Base-by-base conservation (phyloP, 2,329 filamentous ascomycete genomes). In the Colletotrichum cereale region DNA sequence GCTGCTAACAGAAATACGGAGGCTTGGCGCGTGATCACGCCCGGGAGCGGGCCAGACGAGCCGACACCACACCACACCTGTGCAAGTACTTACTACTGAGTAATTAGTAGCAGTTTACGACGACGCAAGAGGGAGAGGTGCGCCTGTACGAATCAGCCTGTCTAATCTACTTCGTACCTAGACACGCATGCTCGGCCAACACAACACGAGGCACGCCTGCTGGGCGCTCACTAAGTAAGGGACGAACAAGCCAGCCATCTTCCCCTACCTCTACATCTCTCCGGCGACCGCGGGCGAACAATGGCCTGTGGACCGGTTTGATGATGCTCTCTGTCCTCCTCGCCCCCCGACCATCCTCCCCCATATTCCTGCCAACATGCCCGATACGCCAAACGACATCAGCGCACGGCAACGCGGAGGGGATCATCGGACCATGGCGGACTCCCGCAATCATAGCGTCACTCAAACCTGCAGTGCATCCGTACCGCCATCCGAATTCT, bases 401-500 rank as follows among this genome's bases (percentile, higher is more conserved):
- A 67, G 38, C 67, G 56, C n/a, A n/a, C 61, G 56, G 31, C 57
- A 71, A 67, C 64, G 67, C 57, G 50, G 57, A 71, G 50, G 36
- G 56, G 40, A 62, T 71, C 68, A 44, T 53, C 67, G 24, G 44
- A 47, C 48, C 64, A 62, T 42, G 50, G 57, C 56, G 38, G 63
- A 44, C 50, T 71, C 67, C 63, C 56, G 67, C 67, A 47, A 62
- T 67, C 68, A 71, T 57, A 67, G 68, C 68, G 68, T 62, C 64
- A 58, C 62, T 48, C 57, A 53, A 52, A 26, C 48, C 52, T 53
- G 42, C 56, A n/a, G 38, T 40, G 26, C 16, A 52, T 52, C 26
- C 48, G 36, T 60, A 48, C 34, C n/a, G 48, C 64, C 67, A 38
- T 71, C 67, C 64, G 42, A 71, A 67, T 62, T 44, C 42, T n/a